phyloP scores from a whole-genome alignment of 495 filamentous ascomycete species.

The Acidomyces sp. region DNA sequence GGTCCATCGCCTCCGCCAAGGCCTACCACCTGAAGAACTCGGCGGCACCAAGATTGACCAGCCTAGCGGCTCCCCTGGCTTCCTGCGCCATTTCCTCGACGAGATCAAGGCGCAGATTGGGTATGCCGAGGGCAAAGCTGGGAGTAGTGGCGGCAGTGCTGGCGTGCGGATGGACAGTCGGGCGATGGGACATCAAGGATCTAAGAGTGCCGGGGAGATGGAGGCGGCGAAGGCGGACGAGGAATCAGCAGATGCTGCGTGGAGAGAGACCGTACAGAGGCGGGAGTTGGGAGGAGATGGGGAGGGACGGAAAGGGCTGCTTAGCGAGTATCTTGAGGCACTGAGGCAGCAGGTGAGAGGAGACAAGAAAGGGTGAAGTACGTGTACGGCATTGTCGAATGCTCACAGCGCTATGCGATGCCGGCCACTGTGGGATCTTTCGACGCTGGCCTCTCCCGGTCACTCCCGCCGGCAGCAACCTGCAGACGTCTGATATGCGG shows the following conservation, averaged over 20 bases:
- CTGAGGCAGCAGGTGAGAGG: constrained; percentile 11
- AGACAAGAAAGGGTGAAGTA: neutral
- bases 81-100: constrained; percentile 25
- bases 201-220: neutral
- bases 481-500: no score
- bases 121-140: constrained; percentile 7
- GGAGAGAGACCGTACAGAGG: constrained; percentile 10
- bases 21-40: constrained; percentile 26
- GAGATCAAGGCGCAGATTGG: constrained; percentile 22
- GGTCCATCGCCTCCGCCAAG: constrained; percentile 20
- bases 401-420: no score
- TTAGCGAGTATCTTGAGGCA: constrained; percentile 11
- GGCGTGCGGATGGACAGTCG: constrained; percentile 7
- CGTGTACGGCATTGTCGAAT: no score
- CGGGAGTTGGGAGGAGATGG: constrained; percentile 10
- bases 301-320: constrained; percentile 7
- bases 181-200: constrained; percentile 1
- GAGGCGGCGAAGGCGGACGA: constrained; percentile 8
- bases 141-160: constrained; percentile 1
- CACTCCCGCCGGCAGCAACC: no score
- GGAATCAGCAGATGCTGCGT: constrained; percentile 11
- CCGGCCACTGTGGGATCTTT: no score
- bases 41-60: constrained; percentile 27
- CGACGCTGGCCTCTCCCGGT: no score
- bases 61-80: constrained; percentile 5